These are phyloP conservation scores for Tetrahymena thermophila DNA, from an alignment of 73 alveolate species.

Conservation along the genomic window DNA sequence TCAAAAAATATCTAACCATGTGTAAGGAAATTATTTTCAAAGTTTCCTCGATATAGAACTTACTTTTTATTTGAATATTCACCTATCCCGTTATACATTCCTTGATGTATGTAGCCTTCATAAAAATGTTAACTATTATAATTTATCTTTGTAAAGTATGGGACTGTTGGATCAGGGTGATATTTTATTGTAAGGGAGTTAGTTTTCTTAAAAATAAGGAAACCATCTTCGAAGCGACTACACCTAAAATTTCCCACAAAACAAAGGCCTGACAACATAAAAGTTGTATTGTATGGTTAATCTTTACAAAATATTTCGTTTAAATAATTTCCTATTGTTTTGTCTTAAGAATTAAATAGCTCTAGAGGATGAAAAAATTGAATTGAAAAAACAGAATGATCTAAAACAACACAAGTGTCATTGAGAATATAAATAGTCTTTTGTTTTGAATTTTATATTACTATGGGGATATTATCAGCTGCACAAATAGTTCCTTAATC, in stretches of 20 bases:
- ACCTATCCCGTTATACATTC: not conserved
- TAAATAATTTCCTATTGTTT: not conserved
- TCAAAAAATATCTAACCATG: not conserved
- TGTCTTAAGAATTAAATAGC: not conserved
- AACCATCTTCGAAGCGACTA: not conserved
- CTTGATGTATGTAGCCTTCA: not conserved
- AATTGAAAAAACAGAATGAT: not conserved
- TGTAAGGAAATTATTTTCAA: not conserved
- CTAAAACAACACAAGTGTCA: not conserved
- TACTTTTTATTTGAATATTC: not conserved
- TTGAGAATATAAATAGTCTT: not conserved
- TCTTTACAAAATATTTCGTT: not conserved
- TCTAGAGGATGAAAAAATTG: not conserved
- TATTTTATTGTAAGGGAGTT: not conserved
- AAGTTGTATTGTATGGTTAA: not conserved
- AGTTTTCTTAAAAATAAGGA: not conserved
- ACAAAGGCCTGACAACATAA: not conserved
- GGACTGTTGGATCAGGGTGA: not conserved
- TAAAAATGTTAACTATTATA: not conserved
- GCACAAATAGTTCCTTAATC: not conserved
- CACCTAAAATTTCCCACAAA: not conserved
- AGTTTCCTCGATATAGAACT: not conserved
- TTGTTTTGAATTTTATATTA: not conserved
- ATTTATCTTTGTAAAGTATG: not conserved
- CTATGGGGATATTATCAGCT: not conserved